A percentile compares a stretch with the other conserved stretches of the same genome.
These are phyloP conservation scores for Arctium minus DNA, from an alignment of 129 eudicot species.

Conservation along the genomic window DNA sequence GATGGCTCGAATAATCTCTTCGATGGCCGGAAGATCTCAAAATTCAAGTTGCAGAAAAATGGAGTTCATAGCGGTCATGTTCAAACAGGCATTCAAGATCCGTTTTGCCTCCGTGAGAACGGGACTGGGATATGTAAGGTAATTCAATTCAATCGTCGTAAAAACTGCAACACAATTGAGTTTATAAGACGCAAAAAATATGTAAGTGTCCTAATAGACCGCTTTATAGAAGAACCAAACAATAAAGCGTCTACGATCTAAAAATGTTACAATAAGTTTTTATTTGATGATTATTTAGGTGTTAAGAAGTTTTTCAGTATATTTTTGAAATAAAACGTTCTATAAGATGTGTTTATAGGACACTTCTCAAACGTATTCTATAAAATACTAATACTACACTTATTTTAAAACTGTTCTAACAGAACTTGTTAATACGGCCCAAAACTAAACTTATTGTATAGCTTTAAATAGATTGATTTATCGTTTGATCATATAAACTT, in stretches of 20 bases:
- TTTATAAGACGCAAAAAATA: neutral
- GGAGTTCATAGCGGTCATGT: conserved; percentile 98
- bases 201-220: neutral
- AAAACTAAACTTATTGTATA: no score
- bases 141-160: neutral
- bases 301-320: no score
- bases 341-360: no score
- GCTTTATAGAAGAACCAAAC: neutral
- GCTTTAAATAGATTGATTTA: no score
- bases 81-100: conserved; percentile 66
- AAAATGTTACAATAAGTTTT: neutral
- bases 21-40: conserved; percentile 42
- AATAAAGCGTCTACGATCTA: neutral
- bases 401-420: no score
- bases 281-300: neutral
- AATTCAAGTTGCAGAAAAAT: conserved; percentile 41
- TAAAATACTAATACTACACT: no score
- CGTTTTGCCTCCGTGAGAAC: conserved; percentile 56
- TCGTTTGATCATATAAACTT: no score
- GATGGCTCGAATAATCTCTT: conserved; percentile 79
- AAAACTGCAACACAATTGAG: neutral
- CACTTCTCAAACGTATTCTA: no score
- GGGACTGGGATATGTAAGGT: conserved; percentile 83
- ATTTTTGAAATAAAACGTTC: no score
- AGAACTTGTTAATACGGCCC: no score